Evolutionary conservation across 768 basidiomycete species (phyloP).

Genomic region (Serendipita sp.): DNA sequence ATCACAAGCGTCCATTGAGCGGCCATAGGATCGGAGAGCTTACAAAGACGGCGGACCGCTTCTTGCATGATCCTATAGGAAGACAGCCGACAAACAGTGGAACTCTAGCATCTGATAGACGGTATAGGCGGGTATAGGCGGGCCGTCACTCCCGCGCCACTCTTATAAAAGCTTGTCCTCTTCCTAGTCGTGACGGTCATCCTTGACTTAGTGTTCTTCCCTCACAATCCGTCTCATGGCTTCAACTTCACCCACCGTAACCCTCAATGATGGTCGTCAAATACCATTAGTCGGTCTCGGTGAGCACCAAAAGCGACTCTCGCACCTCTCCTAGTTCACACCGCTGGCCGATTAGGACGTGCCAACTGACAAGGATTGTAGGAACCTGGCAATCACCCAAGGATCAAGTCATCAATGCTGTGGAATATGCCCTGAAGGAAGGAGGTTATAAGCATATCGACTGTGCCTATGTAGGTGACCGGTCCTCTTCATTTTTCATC

Average conservation of each 20-base stretch:
- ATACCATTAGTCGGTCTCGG: not conserved
- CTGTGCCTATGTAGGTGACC: constrained; percentile 38
- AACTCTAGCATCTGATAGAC: too few species aligned
- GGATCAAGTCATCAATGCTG: not conserved
- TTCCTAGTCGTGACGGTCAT: too few species aligned
- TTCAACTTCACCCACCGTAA: not conserved
- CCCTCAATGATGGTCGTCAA: not conserved
- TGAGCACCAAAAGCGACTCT: not conserved
- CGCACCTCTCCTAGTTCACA: not conserved
- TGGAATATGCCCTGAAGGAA: not conserved
- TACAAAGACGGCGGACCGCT: too few species aligned
- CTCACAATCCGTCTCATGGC: not conserved
- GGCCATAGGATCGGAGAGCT: too few species aligned
- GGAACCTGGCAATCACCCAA: not conserved
- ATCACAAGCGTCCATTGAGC: too few species aligned
- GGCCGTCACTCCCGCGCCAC: too few species aligned
- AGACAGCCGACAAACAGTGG: too few species aligned
- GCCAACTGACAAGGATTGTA: not conserved
- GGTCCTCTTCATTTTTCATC: not conserved
- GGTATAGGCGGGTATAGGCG: too few species aligned
- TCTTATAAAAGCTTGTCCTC: too few species aligned
- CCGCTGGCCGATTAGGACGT: not conserved
- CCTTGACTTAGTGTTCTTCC: too few species aligned
- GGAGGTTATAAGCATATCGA: constrained; percentile 51
- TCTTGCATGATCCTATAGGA: too few species aligned